Percentiles rank a stretch among this genome's conserved stretches.
Conservation (phyloP, 352 stramenopile species). For the Pythium sukuiense region DNA sequence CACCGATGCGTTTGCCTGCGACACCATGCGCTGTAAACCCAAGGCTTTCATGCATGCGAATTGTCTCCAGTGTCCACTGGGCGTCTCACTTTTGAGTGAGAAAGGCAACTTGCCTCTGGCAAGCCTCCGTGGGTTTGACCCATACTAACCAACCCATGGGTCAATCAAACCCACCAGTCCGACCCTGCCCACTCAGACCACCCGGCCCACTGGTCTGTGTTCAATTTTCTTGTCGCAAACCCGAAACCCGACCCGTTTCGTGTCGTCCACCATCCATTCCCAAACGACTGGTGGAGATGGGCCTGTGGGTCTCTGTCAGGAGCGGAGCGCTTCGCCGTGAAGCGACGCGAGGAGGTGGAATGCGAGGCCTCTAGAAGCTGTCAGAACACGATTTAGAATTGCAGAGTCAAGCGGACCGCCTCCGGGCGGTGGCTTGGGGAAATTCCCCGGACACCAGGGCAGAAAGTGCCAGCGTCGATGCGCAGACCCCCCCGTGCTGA, state of each 20-base stretch:
- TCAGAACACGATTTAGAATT: conserved; percentile 93
- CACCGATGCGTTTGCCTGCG: not conserved
- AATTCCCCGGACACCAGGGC: conserved; percentile 90
- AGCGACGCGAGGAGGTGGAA: conserved; percentile 14
- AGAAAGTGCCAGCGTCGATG: conserved; percentile 84
- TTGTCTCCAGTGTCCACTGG: not conserved
- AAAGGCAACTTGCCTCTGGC: not conserved
- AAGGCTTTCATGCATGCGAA: not conserved
- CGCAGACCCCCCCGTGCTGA: conserved; percentile 76
- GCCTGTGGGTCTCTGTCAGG: not conserved
- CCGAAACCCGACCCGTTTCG: conserved; percentile 22
- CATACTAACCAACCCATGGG: not conserved
- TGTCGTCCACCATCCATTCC: conserved; percentile 17
- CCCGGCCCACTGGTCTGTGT: not conserved
- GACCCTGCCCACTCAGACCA: not conserved
- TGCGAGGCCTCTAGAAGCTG: not conserved
- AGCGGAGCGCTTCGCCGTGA: not conserved
- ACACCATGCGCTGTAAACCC: not conserved
- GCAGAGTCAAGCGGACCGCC: conserved; percentile 81
- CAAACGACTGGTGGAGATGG: conserved; percentile 23
- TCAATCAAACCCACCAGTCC: not conserved
- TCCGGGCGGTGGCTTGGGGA: conserved; percentile 71
- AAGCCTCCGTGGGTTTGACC: not conserved
- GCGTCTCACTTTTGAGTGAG: not conserved
- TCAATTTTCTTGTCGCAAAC: not conserved